These are phyloP conservation scores for Cercis canadensis DNA, from an alignment of 306 rosid species.

Conservation along the genomic window DNA sequence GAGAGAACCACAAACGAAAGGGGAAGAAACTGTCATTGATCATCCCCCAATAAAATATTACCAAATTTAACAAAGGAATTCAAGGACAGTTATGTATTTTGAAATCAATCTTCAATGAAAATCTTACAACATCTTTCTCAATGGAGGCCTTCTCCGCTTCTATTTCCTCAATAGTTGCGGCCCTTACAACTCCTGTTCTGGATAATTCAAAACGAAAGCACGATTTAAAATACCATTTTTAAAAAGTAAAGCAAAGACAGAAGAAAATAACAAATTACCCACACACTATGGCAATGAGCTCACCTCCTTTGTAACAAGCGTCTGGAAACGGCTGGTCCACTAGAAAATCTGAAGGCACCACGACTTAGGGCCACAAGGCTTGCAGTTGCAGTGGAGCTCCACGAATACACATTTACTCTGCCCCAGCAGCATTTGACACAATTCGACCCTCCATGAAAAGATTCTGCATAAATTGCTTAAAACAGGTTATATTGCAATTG, in stretches of 20 bases:
- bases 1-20: constrained; percentile 8
- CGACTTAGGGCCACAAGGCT: constrained; percentile 52
- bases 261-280: neutral
- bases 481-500: neutral
- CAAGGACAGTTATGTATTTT: neutral
- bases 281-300: neutral
- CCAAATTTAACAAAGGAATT: neutral
- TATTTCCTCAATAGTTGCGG: constrained; percentile 95
- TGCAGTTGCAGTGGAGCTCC: constrained; percentile 63
- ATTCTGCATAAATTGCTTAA: constrained; percentile 42
- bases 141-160: constrained; percentile 86
- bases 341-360: constrained; percentile 40
- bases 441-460: constrained; percentile 40
- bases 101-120: neutral
- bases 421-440: constrained; percentile 45
- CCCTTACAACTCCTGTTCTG: constrained; percentile 64
- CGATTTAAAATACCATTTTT: neutral
- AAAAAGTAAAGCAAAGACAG: neutral
- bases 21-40: neutral
- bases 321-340: constrained; percentile 38
- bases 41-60: neutral
- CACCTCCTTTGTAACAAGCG: constrained; percentile 54
- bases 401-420: constrained; percentile 41
- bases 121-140: constrained; percentile 80
- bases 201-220: neutral